A percentile compares a stretch with the other conserved stretches of the same genome.
Evolutionary conservation across 2,329 filamentous ascomycete genomes (phyloP).

Genomic region (Monosporascus sp.): DNA sequence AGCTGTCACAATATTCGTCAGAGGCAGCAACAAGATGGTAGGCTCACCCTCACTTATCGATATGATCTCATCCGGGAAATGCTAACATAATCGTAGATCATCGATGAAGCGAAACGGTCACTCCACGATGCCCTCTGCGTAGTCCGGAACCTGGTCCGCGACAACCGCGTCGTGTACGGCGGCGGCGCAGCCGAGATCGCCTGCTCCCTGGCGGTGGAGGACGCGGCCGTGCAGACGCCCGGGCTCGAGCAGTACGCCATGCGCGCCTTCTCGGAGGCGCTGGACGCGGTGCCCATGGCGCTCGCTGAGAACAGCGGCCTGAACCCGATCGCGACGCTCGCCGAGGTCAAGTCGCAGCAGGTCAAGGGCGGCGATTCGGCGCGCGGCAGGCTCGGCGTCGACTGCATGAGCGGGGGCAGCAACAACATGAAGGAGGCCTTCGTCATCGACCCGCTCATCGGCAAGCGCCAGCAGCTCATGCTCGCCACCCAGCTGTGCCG

Average conservation of each 20-base stretch:
- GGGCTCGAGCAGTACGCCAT: conserved; percentile 99
- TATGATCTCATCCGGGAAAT: conserved; percentile 4
- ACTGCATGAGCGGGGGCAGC: conserved; percentile 93
- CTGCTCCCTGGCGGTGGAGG: conserved; percentile 92
- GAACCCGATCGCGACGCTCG: conserved; percentile 91
- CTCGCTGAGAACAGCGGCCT: conserved; percentile 95
- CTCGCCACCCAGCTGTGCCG: conserved; percentile 95
- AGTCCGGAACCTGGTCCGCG: conserved; percentile 89
- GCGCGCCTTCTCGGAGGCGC: conserved; percentile 92
- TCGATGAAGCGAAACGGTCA: conserved; percentile 96
- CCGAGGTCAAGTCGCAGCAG: conserved; percentile 93
- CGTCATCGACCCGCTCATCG: conserved; percentile 96
- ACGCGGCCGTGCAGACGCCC: conserved; percentile 87
- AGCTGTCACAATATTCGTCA: conserved; percentile 92
- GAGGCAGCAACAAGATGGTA: conserved; percentile 99
- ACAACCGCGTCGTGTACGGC: conserved; percentile 96
- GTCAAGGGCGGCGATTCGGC: conserved; percentile 59
- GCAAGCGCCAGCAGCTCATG: conserved; percentile 94
- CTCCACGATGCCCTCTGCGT: conserved; percentile 97
- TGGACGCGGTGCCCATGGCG: conserved; percentile 91
- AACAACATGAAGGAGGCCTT: conserved; percentile 98
- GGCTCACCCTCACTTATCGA: conserved; percentile 19
- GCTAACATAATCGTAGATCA: conserved; percentile 57
- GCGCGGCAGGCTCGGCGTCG: conserved; percentile 73
- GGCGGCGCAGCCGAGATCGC: conserved; percentile 96